Conservation (phyloP, 352 stramenopile species). For the Pythium aphanidermatum region DNA sequence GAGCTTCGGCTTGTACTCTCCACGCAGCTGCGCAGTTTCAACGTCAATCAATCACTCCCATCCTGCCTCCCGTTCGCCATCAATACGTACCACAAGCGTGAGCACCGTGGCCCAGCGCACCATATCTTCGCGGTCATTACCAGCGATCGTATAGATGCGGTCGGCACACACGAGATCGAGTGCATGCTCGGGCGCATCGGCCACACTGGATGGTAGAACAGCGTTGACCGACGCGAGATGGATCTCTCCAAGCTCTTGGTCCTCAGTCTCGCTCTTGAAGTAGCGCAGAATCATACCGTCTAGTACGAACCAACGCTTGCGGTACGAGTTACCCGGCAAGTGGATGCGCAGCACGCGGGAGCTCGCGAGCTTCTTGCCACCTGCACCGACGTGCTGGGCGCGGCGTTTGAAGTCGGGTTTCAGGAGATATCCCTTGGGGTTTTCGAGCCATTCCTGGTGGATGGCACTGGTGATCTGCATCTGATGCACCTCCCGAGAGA, state of each 20-base stretch:
- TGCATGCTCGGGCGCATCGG: slow-evolving; percentile 76
- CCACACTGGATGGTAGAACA: slow-evolving; percentile 83
- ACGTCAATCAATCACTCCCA: too few relatives aligned
- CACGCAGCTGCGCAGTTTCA: slow-evolving; percentile 57
- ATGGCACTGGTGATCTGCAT: slow-evolving; percentile 87
- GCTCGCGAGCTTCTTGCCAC: slow-evolving; percentile 82
- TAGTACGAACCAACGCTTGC: slow-evolving; percentile 83
- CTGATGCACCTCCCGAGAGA: slow-evolving; percentile 85
- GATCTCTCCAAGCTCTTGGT: slow-evolving; percentile 85
- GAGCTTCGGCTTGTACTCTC: slow-evolving; percentile 86
- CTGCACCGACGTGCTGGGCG: slow-evolving; percentile 75
- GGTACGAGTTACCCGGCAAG: slow-evolving; percentile 72
- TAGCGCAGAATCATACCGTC: slow-evolving; percentile 87
- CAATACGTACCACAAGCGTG: slow-evolving; percentile 67
- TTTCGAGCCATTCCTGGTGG: slow-evolving; percentile 87
- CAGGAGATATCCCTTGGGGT: slow-evolving; percentile 83
- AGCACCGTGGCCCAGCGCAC: slow-evolving; percentile 85
- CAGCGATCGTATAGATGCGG: slow-evolving; percentile 84
- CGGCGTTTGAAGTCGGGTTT: slow-evolving; percentile 88
- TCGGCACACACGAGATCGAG: slow-evolving; percentile 85
- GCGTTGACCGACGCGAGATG: slow-evolving; percentile 84
- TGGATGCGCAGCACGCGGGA: slow-evolving; percentile 73
- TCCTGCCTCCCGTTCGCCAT: too few relatives aligned
- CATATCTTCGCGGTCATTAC: slow-evolving; percentile 84
- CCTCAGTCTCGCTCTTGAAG: slow-evolving; percentile 83